A percentile compares a stretch with the other conserved stretches of the same genome.
These are phyloP conservation scores for Mycena filopes DNA, from an alignment of 768 basidiomycete species.

Conservation along the genomic window DNA sequence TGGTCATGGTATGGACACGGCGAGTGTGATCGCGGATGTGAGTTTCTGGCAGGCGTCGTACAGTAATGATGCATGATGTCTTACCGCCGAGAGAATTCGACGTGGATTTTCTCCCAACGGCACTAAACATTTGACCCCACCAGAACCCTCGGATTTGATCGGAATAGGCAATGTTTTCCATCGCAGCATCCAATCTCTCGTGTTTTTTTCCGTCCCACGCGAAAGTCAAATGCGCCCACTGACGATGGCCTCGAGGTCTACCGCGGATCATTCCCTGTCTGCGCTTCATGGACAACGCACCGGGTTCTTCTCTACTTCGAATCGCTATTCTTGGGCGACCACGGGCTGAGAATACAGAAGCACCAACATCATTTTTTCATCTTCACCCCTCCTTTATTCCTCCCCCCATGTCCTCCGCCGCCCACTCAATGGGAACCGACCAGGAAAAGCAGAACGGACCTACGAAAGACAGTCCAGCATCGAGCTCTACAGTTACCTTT, in stretches of 20 bases:
- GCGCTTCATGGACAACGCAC: conserved; percentile 21
- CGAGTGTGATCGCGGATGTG: conserved; percentile 20
- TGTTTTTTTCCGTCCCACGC: neutral
- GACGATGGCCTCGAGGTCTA: conserved; percentile 7
- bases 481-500: conserved; percentile 6
- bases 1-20: neutral
- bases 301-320: conserved; percentile 18
- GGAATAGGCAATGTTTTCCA: neutral
- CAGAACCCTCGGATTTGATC: conserved; percentile 10
- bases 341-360: conserved; percentile 17
- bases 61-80: conserved; percentile 2
- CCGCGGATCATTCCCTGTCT: conserved; percentile 23
- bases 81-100: neutral
- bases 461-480: neutral
- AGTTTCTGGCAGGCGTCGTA: neutral
- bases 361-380: conserved; percentile 9
- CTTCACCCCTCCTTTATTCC: neutral
- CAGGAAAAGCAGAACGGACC: conserved; percentile 21
- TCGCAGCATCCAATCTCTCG: neutral
- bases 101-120: neutral
- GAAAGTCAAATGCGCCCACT: neutral
- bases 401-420: conserved; percentile 22
- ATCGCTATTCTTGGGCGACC: conserved; percentile 18
- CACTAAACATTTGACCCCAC: neutral
- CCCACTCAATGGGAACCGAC: conserved; percentile 21